Evolutionary conservation across 495 filamentous ascomycete species (phyloP), one percentile per base, ranked within the genome.

Genomic region (Baudoinia panamericana): DNA sequence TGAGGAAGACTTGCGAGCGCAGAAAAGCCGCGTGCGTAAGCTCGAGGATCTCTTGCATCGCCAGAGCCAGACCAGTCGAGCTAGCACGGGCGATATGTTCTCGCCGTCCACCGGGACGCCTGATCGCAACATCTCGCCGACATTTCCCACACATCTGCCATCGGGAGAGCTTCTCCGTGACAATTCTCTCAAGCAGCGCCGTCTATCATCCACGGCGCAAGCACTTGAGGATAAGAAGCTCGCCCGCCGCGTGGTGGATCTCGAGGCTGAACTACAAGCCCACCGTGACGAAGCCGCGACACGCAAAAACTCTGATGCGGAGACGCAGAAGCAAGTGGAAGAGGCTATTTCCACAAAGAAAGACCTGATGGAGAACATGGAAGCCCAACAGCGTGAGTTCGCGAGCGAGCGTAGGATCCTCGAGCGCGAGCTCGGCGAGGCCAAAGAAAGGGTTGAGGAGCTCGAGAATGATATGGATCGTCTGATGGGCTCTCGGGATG

Each of bases 31-130:
- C 16, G 76, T 96, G 30, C 73, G 90, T 12, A 85, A 90, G 46
- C 63, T 99, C 0, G 90, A 99, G 62, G 92, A 95, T 54, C 63
- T 99, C 8, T 68, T 96, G 13, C 88, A 97, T 61, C 76, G 85
- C 24, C 84, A 93, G 54, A 79, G 70, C 28, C 78, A 86, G 36
- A 61, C 76, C 39, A 73, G 70, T 42, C 73, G 79, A 30, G 78
- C 80, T n/a, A 72, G 70, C 18, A 75, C 73, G 33, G 76, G 73
- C 16, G 78, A 78, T 42, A 62, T 73, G 8, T 84, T 90, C 40
- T 57, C 60, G 25, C 45, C 51, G 5, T 51, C 58, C 16, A 55
- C 51, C 20, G 47, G 30, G 11, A 68, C 73, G 23, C 65, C 72
- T 8, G 54, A 54, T 15, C 43, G 45, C 6, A 45, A 25, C 5